phyloP scores from a whole-genome alignment of 164 flowering plant species.

The Cinnamomum micranthum region DNA sequence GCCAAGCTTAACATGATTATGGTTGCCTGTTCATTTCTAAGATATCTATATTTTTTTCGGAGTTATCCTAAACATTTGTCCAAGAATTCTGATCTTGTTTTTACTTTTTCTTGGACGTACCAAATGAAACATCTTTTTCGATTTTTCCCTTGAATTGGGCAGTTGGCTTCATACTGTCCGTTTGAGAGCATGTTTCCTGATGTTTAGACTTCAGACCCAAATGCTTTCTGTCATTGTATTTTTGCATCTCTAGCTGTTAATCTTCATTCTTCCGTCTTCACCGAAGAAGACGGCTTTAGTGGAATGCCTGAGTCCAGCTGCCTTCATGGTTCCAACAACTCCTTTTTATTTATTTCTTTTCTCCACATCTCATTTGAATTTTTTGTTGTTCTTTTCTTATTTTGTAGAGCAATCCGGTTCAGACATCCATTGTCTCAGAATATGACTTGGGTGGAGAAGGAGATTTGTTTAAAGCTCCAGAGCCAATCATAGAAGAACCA shows the following conservation, averaged over 20 bases:
- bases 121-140: background rate
- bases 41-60: no score
- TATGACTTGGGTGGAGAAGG: conserved; percentile 86
- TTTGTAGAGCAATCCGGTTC: conserved; percentile 19
- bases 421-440: conserved; percentile 48
- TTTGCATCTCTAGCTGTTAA: background rate
- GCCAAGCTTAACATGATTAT: no score
- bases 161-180: background rate
- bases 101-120: no score
- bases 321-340: background rate
- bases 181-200: background rate
- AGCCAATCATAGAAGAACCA: conserved; percentile 58
- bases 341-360: background rate
- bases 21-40: no score
- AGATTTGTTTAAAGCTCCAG: conserved; percentile 86
- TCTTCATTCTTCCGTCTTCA: no score
- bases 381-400: background rate
- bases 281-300: background rate
- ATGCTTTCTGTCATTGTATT: no score
- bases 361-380: background rate
- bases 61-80: no score
- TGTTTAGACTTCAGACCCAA: background rate
- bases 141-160: background rate
- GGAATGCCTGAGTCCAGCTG: background rate
- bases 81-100: no score